Base-by-base conservation (phyloP, 805 yeast species). In the Hanseniaspora valbyensis region DNA sequence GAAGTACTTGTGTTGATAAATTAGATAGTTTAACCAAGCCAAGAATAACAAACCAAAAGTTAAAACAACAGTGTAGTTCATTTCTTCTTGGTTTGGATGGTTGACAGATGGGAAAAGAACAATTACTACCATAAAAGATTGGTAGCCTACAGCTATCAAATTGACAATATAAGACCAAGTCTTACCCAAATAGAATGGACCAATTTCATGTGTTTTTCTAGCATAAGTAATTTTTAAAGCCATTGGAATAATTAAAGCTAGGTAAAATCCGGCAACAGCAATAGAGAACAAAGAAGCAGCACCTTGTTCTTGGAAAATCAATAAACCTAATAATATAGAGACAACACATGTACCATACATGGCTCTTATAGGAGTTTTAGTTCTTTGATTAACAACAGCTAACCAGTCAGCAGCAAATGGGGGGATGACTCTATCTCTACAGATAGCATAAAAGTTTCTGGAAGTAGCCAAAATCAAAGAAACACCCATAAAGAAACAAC, bases 391-490 rank as follows among this genome's bases (percentile, higher is more conserved):
- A 46, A 81, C 81, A 42, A 68, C 73, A 56, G 77, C 75, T 53
- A 81, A 71, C 58, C 65, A 64, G 26, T 69, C 74, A 57, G 77
- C 75, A 53, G 80, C 71, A 56, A 65, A 62, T 30, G 79, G 69
- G 58, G 78, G 68, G 16, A 86, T 84, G n/a, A 85, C 86, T 57
- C 79, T 78, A 61, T 81, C 88, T 66, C 88, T 74, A 34, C 83
- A 78, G 62, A 80, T 79, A 2, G 86, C 83, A 78, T 81, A 80
- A 44, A 78, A 70, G 63, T 79, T 85, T 61, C 86, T 72, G 3
- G 83, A 78, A 9, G 75, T 70, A 24, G 80, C 81, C 29, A 77
- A 69, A 48, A 76, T 61, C 45, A 76, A 72, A 5, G 82, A 76
- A 25, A 77, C 72, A 26, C 83, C 82, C 85, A 80, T 80, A 48